Conservation (phyloP, 805 yeast species). For the Candida chilensis region DNA sequence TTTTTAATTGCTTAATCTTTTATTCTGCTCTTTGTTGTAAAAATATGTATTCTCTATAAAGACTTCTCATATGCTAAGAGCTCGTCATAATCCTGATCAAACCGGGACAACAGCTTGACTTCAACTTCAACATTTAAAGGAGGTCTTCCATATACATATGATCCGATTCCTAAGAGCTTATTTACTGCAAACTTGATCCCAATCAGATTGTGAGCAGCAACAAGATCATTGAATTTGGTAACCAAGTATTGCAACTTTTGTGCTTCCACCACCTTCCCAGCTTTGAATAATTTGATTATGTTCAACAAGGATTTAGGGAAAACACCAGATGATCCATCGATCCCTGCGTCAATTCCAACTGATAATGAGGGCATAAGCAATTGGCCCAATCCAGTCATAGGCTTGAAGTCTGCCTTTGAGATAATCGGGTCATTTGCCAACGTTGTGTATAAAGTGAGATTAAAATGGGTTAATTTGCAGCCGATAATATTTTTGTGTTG, state of each 20-base stretch:
- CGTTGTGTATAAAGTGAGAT: slow-evolving; percentile 11
- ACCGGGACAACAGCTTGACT: slow-evolving; percentile 19
- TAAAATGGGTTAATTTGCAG: slow-evolving; percentile 15
- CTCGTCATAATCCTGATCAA: too few species aligned
- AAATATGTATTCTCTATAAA: too few species aligned
- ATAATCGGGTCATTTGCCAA: slow-evolving; percentile 6
- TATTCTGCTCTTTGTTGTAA: too few species aligned
- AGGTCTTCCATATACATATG: slow-evolving; percentile 32
- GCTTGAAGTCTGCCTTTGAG: slow-evolving; percentile 9
- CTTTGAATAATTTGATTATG: slow-evolving; percentile 7
- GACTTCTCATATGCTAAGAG: too few species aligned
- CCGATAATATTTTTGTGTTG: slow-evolving; percentile 26
- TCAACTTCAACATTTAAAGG: slow-evolving; percentile 32
- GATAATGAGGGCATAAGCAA: slow-evolving; percentile 13
- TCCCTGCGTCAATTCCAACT: slow-evolving; percentile 13
- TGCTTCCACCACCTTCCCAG: slow-evolving; percentile 9
- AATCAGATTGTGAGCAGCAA: slow-evolving; percentile 31
- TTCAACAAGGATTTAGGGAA: slow-evolving; percentile 13
- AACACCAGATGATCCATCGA: slow-evolving; percentile 13
- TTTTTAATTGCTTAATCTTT: too few species aligned
- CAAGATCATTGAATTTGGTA: slow-evolving; percentile 23
- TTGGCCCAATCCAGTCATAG: slow-evolving; percentile 17
- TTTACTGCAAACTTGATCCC: slow-evolving; percentile 37
- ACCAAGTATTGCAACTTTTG: slow-evolving; percentile 10
- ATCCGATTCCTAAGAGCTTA: slow-evolving; percentile 31